Conservation (phyloP, 164 flowering plant genomes). For the Stephania japonica region DNA sequence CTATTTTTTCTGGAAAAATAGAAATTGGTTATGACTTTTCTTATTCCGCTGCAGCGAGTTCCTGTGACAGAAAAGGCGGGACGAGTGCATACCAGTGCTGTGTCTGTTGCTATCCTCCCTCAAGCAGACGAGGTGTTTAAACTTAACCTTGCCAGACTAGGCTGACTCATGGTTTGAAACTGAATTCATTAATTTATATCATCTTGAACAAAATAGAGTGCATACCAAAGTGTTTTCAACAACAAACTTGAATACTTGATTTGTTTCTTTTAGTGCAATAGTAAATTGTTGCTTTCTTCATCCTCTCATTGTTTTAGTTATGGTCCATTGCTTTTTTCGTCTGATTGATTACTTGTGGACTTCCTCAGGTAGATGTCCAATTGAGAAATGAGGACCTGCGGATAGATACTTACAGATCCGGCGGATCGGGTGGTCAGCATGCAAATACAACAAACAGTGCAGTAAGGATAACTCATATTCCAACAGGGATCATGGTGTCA, state of each 20-base stretch:
- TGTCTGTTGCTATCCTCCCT: constrained; percentile 96
- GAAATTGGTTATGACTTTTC: neutral
- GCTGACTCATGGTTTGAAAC: neutral
- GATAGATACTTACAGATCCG: constrained; percentile 92
- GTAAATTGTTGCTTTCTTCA: neutral
- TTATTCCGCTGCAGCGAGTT: constrained; percentile 58
- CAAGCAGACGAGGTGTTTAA: constrained; percentile 84
- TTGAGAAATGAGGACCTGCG: constrained; percentile 82
- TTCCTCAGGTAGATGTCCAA: constrained; percentile 83
- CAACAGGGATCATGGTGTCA: constrained; percentile 64
- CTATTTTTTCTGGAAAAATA: neutral
- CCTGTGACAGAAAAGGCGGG: constrained; percentile 95
- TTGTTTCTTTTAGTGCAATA: neutral
- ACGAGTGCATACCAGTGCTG: constrained; percentile 97
- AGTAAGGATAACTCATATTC: constrained; percentile 83
- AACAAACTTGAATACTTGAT: neutral
- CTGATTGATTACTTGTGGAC: neutral
- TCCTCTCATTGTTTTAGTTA: neutral
- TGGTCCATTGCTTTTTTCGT: neutral
- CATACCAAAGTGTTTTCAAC: neutral
- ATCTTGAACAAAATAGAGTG: neutral
- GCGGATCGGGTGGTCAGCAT: constrained; percentile 98
- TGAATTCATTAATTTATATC: neutral
- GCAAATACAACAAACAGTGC: constrained; percentile 99
- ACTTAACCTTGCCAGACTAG: neutral